Base-by-base conservation (phyloP, 768 basidiomycete genomes). In the Ramaria sp. region DNA sequence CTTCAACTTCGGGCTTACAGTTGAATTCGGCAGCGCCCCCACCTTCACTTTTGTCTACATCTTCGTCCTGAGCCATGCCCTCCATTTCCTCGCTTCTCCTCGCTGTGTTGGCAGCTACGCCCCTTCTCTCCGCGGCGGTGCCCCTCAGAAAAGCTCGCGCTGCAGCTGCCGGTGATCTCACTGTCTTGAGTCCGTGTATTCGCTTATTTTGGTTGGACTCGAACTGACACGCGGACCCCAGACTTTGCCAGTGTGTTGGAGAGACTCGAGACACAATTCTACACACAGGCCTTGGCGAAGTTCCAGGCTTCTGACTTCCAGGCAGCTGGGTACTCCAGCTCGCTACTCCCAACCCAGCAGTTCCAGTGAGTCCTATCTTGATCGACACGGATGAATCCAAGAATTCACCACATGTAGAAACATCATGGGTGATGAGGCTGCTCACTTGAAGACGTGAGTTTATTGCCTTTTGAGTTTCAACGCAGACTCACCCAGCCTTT, bases 191-290 rank as follows among this genome's bases (percentile, higher is more conserved):
- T 86, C 69, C 63, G 83, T 78, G 13, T 34, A 49, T 30, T 27
- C 34, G 1, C n/a, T 38, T 33, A 30, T n/a, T 42, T 13, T 9
- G 9, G 34, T 37, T 27, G 41, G 19, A 39, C 9, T 3, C n/a
- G 37, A 51, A 19, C 43, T 39, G n/a, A 30, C 27, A 43, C 22
- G 41, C 43, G 2, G 37, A 22, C 27, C 20, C 10, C 50, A 90
- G 88, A 82, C 65, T 90, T 90, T 61, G 86, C 87, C 46, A 73
- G 82, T 66, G 81, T 86, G 50, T 73, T 91, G 45, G 88, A 91
- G 67, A 79, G 83, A 60, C 72, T 90, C 15, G 88, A 90, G 68
- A 76, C 75, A 12, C 63, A 71, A 27, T 90, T 90, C 65, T 91
- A 91, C 67, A 58, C 70, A 1, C 77, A 87, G 64, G 86, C 80